phyloP scores from a whole-genome alignment of 1,284 basidiomycete species.

The Leccinum griseonigrum region DNA sequence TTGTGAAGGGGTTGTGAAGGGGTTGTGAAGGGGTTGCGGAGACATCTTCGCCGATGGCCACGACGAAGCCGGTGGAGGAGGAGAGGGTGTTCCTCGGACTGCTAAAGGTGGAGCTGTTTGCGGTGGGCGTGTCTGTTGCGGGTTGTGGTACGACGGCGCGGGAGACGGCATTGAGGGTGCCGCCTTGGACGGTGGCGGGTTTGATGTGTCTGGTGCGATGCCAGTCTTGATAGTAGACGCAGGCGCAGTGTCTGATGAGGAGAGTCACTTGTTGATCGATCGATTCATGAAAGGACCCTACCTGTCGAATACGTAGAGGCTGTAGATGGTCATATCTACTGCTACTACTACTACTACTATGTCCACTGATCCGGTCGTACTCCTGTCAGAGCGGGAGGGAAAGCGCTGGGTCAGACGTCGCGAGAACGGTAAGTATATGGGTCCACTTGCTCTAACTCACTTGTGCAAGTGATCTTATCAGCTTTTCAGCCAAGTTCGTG shows the following conservation, averaged over 20 bases:
- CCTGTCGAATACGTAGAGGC: slow-evolving; percentile 91
- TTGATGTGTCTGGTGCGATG: slow-evolving; percentile 76
- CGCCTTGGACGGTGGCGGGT: slow-evolving; percentile 60
- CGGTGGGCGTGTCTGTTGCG: slow-evolving; percentile 29
- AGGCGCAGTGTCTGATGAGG: slow-evolving; percentile 74
- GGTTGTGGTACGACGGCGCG: slow-evolving; percentile 52
- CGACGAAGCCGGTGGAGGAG: slow-evolving; percentile 61
- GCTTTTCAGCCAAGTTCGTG: slow-evolving; percentile 55
- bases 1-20: slow-evolving; percentile 35
- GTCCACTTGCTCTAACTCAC: neutral
- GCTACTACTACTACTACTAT: too few species aligned
- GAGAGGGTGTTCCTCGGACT: slow-evolving; percentile 64
- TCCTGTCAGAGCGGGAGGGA: slow-evolving; percentile 61
- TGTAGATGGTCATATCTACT: slow-evolving; percentile 73
- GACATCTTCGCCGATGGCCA: slow-evolving; percentile 58
- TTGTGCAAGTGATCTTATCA: too few species aligned
- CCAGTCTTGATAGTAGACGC: slow-evolving; percentile 94
- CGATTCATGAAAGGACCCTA: too few species aligned
- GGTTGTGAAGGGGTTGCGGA: slow-evolving; percentile 39
- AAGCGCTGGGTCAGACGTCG: slow-evolving; percentile 72
- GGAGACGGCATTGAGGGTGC: slow-evolving; percentile 74
- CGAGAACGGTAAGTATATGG: slow-evolving; percentile 58
- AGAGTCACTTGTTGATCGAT: neutral
- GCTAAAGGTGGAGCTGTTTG: slow-evolving; percentile 39
- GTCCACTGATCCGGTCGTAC: too few species aligned